phyloP scores from a whole-genome alignment of 495 filamentous ascomycete species.

The Cryomyces minteri region DNA sequence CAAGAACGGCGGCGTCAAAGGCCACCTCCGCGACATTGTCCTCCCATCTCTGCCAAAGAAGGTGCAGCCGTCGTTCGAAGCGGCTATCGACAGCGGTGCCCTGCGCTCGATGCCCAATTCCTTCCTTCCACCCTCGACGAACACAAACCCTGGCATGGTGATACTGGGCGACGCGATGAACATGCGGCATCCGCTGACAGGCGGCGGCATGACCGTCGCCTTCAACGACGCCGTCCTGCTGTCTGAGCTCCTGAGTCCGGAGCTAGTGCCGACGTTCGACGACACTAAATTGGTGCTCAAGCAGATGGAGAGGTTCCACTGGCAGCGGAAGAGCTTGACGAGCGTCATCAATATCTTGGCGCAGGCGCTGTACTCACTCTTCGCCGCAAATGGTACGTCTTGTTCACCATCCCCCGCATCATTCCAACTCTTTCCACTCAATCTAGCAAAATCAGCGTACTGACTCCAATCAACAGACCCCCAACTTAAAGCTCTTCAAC shows the following conservation, averaged over 20 bases:
- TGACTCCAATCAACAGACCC: conserved; percentile 26
- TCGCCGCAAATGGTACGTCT: conserved; percentile 57
- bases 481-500: conserved; percentile 63
- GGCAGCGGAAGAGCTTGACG: conserved; percentile 62
- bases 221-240: conserved; percentile 73
- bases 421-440: no score
- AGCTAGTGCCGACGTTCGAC: conserved; percentile 45
- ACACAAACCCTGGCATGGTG: conserved; percentile 53
- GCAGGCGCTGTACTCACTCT: conserved; percentile 75
- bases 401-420: background rate
- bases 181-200: conserved; percentile 90
- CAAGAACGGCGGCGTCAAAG: conserved; percentile 61
- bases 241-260: conserved; percentile 47
- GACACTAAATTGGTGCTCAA: conserved; percentile 41
- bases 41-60: conserved; percentile 57
- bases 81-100: conserved; percentile 55
- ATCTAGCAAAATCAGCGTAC: background rate
- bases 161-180: conserved; percentile 86
- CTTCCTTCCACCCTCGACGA: conserved; percentile 63
- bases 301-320: conserved; percentile 69
- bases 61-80: conserved; percentile 53
- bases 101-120: conserved; percentile 82
- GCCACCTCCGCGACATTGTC: conserved; percentile 57
- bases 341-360: conserved; percentile 92
- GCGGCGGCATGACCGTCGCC: conserved; percentile 91